Base-by-base conservation (phyloP, 805 yeast species). In the Sugiyamaella valdiviana region DNA sequence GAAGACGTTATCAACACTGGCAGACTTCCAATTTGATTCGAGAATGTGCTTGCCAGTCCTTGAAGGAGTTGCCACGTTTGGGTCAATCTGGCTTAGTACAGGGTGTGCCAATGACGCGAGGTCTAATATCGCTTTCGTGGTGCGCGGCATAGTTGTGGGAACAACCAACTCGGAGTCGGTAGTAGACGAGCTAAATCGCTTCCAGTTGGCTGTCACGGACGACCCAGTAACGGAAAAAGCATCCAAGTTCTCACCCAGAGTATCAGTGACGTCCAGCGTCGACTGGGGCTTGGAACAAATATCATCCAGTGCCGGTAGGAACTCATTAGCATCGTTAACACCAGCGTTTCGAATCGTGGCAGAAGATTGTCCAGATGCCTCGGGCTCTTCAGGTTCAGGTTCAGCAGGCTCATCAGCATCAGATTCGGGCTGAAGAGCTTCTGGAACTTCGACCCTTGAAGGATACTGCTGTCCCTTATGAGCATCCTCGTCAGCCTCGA, bases 1-100 rank as follows among this genome's bases (percentile, higher is more conserved):
- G 37, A 61, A 57, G 6, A 68, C 58, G 23, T 52, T 52, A 12
- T 58, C 57, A 2, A 61, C 61, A 38, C 64, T 65, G 12, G 68
- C 61, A 1, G 64, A 60, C 22, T 47, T 45, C 56, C 58, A 54
- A 2, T 26, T 4, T 3, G 32, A 26, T n/a, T 26, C 6, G 10
- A 26, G 9, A n/a, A 6, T 7, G 4, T 26, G 32, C 32, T 26
- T 26, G 32, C 32, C 32, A 26, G 32, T 10, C 10, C 32, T 12
- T 26, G 32, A 6, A 4, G 32, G 32, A 4, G 32, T 26, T 26
- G 32, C 5, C 6, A 26, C 14, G 10, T 26, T 26, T 12, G 32
- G 9, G 14, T 3, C 32, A 26, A 26, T 4, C 10, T 26, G n/a
- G 9, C 32, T 26, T n/a, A 26, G 32, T 10, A 26, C 32, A n/a